Base-by-base conservation (phyloP, 169 alveolate species). In the Eimeria sp. region DNA sequence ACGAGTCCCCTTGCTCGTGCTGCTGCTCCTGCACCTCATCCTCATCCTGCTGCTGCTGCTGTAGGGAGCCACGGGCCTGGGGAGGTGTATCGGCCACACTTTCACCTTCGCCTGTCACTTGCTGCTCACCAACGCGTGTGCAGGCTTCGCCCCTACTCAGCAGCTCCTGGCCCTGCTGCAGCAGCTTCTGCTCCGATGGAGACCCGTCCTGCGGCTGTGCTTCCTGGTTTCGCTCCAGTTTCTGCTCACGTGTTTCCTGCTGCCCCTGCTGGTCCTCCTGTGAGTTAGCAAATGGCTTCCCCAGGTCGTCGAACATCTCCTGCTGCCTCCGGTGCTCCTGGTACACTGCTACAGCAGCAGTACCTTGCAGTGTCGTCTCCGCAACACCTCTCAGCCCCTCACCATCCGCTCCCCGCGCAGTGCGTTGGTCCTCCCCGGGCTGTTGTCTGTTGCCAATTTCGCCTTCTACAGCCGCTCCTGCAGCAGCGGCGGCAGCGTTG, bases 131-230 rank as follows among this genome's bases (percentile, higher is more conserved):
- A 5, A 16, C n/a, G 49, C 30, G 22, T 57, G 18, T 73, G 54
- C 84, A 73, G 54, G 57, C 27, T 30, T 11, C 84, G 84, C 54
- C 43, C 30, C 57, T 34, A 14, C 58, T 47, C 72, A 25, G 63
- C 70, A 16, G 72, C 89, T 49, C 57, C 70, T 47, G n/a, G 51
- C 89, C 72, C n/a, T 63, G 70, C 94, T 43, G 80, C 83, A 18
- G 65, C 34, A 34, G 94, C 63, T 87, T 47, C 83, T 43, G 67
- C 47, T 80, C 47, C 27, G 51, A 34, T 11, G 63, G 45, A 0
- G 34, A 30, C 16, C 13, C 40, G 43, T 78, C 18, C 72, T 80
- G 72, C 45, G 47, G 89, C 89, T 45, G 89, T 49, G 47, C n/a
- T 70, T 22, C 45, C 89, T 80, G 67, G 14, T 30, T 25, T 10